Base-by-base conservation (phyloP, 163 green algal species). In the Scenedesmus sp. region DNA sequence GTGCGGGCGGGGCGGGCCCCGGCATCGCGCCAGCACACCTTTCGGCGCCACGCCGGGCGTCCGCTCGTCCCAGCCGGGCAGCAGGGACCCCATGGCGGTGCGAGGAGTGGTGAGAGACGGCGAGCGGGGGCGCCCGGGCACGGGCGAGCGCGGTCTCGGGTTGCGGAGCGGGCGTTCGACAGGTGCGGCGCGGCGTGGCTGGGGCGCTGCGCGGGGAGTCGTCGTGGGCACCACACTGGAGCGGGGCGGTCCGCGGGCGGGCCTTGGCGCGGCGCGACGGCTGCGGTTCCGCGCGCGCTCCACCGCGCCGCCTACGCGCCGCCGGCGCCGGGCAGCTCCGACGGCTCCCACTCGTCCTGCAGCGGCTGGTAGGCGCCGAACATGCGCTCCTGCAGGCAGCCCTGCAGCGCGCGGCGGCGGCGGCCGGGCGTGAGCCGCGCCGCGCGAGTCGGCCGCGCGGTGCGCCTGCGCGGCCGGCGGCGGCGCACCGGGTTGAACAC, bases 401-500 rank as follows among this genome's bases (percentile, higher is more conserved):
- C 91, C 89, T 91, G 85, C 60, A 58, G n/a, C 22, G 63, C 3
- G 15, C 17, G 66, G n/a, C 33, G 69, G 39, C 7, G 45, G 28
- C 45, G 26, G 3, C 45, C 58, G 48, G 22, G 54, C 42, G 57
- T 36, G 75, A 4, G 10, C 28, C 54, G 24, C 60, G 3, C 22
- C 17, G 70, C 1, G 34, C 60, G 13, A 50, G 22, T 36, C 17
- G 18, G n/a, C n/a, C n/a, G n/a, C n/a, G n/a, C n/a, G n/a, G n/a
- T n/a, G n/a, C n/a, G n/a, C n/a, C n/a, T n/a, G n/a, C n/a, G n/a
- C 39, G 7, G 39, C 22, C 53, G 48, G 13, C 4, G 0, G 14
- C 2, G 42, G 48, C 85, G 65, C 72, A 94, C 92, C 82, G 93
- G 91, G 72, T 94, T 96, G 39, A 96, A 56, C 63, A 91, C 93